Evolutionary conservation across 257 asterid species (phyloP).

Genomic region (Linaria vulgaris): DNA sequence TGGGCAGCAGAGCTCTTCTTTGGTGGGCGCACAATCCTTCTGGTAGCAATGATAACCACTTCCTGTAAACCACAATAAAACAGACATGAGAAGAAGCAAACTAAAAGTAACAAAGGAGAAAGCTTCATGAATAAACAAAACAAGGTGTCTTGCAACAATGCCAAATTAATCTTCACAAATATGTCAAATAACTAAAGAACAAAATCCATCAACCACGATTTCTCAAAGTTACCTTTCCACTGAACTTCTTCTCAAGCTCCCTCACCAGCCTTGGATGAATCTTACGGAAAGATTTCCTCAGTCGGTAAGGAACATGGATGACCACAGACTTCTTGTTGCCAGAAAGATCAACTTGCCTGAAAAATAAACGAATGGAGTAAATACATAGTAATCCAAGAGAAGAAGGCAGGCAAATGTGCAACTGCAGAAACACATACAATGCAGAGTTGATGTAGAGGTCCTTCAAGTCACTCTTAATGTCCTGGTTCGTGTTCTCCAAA

Average conservation of each 20-base stretch:
- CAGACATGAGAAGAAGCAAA: neutral
- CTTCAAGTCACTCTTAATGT: conserved; percentile 57
- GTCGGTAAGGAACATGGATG: conserved; percentile 76
- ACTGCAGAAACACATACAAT: conserved; percentile 29
- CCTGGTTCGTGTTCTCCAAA: conserved; percentile 54
- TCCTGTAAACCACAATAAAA: conserved; percentile 36
- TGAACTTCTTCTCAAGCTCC: conserved; percentile 94
- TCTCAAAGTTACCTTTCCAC: conserved; percentile 92
- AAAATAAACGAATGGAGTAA: conserved; percentile 13
- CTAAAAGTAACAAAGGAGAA: neutral
- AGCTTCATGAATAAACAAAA: neutral
- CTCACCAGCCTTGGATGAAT: conserved; percentile 82
- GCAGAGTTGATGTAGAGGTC: conserved; percentile 66
- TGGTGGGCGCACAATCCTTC: conserved; percentile 78
- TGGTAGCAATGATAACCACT: conserved; percentile 70
- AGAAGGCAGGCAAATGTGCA: neutral
- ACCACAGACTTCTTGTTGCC: conserved; percentile 84
- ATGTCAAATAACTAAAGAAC: too few relatives aligned
- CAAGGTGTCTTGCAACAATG: too few relatives aligned
- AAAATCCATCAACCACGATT: too few relatives aligned
- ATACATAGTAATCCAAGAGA: neutral
- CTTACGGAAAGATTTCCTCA: conserved; percentile 88
- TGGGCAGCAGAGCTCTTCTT: conserved; percentile 70
- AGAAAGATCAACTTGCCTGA: conserved; percentile 74
- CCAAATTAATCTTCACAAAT: too few relatives aligned